Base-by-base conservation (phyloP, 164 flowering plant species). In the Echeveria elegans region DNA sequence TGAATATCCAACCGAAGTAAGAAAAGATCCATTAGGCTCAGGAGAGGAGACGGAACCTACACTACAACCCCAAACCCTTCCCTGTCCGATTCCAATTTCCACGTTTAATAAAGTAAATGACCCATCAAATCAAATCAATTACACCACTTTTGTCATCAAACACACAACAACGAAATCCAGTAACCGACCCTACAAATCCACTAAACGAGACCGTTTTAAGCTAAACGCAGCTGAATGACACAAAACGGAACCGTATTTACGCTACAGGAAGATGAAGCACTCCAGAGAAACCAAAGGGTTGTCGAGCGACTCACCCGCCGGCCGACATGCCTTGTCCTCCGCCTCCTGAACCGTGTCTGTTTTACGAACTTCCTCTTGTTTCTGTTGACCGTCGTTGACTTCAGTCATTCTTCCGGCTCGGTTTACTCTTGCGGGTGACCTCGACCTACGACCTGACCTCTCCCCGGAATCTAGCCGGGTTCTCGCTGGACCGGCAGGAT, bases 201-300 rank as follows among this genome's bases (percentile, higher is more conserved):
- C 6, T 7, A 50, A 50, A 50, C 56, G 56, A 23, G 8, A n/a
- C 9, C 56, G 56, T 21, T 50, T 5, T 21, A 1, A 7, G 3
- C 23, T 14, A 47, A 47, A 41, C 47, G 47, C 47, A 41, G 11
- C 15, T 15, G 5, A 45, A n/a, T 14, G n/a, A 34, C 18, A 43
- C 0, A 3, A n/a, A 18, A 48, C 4, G 23, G 11, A 23, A 10
- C 8, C 28, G 58, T 21, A n/a, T 12, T 56, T 12, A 14, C 60
- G 1, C 43, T 60, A 86, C 30, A 86, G 72, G 67, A 86, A 84
- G 52, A 86, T 86, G 68, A 86, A 86, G 74, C 92, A 86, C 45
- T 86, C 92, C 26, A 86, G 67, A 0, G 88, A 81, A 9, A 86
- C 90, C 40, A 66, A 74, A 19, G 86, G 88, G 69, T 84, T 84